Base-by-base conservation (phyloP, 257 asterid species). In the Ajuga chamaepitys region DNA sequence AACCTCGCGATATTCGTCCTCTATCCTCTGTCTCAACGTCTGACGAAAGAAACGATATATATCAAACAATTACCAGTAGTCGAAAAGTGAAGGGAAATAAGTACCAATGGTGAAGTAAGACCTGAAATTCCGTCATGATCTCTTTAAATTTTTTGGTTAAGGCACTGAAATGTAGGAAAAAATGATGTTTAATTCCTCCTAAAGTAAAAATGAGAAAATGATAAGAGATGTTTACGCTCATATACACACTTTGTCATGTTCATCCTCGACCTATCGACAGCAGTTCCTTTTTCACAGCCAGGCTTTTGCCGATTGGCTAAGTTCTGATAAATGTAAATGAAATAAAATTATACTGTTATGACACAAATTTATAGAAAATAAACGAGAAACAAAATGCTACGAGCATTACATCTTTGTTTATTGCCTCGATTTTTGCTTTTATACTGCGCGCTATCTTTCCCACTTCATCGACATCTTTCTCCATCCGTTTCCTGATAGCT, bases 401-500 rank as follows among this genome's bases (percentile, higher is more conserved):
- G 73, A 71, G 53, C 3, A 37, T 7, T 81, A 89, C 97, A n/a
- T 90, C 95, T 77, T 75, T 78, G 67, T 79, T 83, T 57, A 82
- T 74, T 28, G 80, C 82, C 78, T 85, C 95, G 11, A 90, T 67
- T 72, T 85, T 90, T n/a, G 35, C 73, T 82, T 90, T 87, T 56
- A 87, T 84, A 34, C 70, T 82, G 44, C 95, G 91, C 28, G 95
- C 90, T 73, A 82, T 75, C 79, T 87, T 87, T 46, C 92, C 90
- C 66, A 85, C 97, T 82, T 90, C 95, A 66, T 87, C 89, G 24
- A 86, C 76, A 66, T 85, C 95, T 77, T 85, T 90, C 77, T 90
- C 90, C 97, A 87, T 90, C 64, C 95, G 88, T 79, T 87, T 88
- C 81, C 95, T 84, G 64, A 90, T 88, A 24, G 85, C 97, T 90